A percentile compares a stretch with the other conserved stretches of the same genome.
These are phyloP conservation scores for Harringtonia lauricola DNA, from an alignment of 2,329 filamentous ascomycete species.

Conservation along the genomic window DNA sequence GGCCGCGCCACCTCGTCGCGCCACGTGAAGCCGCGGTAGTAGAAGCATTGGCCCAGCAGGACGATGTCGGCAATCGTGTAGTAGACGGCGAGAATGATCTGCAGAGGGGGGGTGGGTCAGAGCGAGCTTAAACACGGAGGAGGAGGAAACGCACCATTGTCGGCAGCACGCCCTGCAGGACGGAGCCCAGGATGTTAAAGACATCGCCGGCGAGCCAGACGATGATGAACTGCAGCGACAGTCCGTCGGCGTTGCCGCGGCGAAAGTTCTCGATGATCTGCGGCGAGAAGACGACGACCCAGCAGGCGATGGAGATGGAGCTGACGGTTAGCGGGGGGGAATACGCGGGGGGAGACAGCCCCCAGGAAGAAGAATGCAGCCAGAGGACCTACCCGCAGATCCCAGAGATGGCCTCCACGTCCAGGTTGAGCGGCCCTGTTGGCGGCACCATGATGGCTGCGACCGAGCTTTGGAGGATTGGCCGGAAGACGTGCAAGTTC, in stretches of 20 bases:
- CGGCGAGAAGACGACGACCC: constrained; percentile 95
- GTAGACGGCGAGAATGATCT: constrained; percentile 17
- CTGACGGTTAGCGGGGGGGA: neutral
- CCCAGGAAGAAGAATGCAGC: neutral
- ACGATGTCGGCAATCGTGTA: constrained; percentile 33
- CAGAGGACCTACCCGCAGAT: constrained; percentile 67
- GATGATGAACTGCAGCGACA: constrained; percentile 62
- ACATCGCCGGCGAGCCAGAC: constrained; percentile 83
- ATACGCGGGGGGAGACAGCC: neutral
- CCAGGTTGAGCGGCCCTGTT: constrained; percentile 52
- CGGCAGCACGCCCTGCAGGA: constrained; percentile 58
- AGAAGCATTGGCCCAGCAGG: constrained; percentile 81
- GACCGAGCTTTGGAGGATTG: neutral
- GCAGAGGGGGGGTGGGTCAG: neutral
- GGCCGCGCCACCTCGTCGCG: constrained; percentile 40
- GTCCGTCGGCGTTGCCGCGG: constrained; percentile 14
- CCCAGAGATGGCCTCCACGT: constrained; percentile 83
- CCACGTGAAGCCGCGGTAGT: constrained; percentile 78
- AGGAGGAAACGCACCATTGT: no score
- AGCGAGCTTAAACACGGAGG: constrained; percentile 31
- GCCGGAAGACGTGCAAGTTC: neutral
- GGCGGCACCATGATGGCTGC: constrained; percentile 37
- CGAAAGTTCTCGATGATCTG: constrained; percentile 53
- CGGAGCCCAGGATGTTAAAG: constrained; percentile 18
- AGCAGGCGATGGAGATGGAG: constrained; percentile 92